Evolutionary conservation across 2,329 filamentous ascomycete species (phyloP).

Genomic region (Colletotrichum sp.): DNA sequence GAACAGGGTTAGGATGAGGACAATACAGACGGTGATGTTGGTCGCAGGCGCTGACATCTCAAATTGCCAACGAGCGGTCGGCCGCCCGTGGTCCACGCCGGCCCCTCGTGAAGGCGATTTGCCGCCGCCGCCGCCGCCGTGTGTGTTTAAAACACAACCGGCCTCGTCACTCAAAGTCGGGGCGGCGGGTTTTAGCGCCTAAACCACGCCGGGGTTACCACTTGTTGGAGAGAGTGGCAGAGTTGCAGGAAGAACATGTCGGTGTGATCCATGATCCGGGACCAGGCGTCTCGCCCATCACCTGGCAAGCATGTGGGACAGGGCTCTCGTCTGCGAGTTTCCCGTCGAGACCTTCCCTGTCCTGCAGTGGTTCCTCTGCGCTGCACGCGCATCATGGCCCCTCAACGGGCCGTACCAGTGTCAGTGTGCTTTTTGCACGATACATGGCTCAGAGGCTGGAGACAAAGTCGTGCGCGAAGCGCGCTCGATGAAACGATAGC

Average conservation of each 20-base stretch:
- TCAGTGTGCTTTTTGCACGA: neutral
- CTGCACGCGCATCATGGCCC: neutral
- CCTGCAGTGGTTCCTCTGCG: neutral
- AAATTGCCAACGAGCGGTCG: neutral
- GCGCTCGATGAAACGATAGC: neutral
- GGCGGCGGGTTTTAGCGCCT: conserved; percentile 2
- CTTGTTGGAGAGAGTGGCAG: neutral
- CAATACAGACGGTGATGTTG: neutral
- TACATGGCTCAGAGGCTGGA: neutral
- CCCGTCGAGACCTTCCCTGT: neutral
- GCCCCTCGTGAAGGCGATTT: neutral
- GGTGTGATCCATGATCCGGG: neutral
- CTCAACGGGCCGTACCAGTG: neutral
- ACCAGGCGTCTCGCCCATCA: conserved; percentile 9
- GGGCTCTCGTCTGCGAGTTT: neutral
- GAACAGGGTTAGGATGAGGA: neutral
- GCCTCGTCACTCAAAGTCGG: neutral
- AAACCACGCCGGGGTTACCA: neutral
- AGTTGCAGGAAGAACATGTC: neutral
- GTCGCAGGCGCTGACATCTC: neutral
- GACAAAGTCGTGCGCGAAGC: neutral
- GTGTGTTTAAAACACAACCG: neutral
- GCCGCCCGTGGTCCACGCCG: neutral
- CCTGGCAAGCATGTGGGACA: neutral
- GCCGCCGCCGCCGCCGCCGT: neutral